Evolutionary conservation across 768 basidiomycete genomes (phyloP).

Genomic region (Mycena leptocephala): DNA sequence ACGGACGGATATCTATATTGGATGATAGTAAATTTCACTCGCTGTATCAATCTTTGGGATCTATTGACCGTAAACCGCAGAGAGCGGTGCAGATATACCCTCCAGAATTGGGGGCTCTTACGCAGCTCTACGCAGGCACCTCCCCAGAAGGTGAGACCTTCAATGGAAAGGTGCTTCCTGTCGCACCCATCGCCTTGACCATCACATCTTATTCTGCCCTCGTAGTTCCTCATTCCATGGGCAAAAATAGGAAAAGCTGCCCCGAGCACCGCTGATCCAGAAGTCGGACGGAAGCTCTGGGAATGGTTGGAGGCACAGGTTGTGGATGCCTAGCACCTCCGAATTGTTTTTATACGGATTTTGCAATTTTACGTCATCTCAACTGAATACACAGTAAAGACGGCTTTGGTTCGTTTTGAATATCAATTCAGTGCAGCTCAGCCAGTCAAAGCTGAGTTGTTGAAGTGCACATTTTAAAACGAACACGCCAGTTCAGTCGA

Average conservation of each 20-base stretch:
- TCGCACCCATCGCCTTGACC: neutral
- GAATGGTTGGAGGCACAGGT: constrained; percentile 4
- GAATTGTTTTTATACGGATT: neutral
- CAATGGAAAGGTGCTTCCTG: neutral
- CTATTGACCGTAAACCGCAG: neutral
- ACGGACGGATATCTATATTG: neutral
- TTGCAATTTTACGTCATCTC: no score
- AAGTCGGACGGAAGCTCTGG: neutral
- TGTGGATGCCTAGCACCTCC: neutral
- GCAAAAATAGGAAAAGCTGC: neutral
- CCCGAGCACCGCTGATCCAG: neutral
- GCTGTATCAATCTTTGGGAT: neutral
- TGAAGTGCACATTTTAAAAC: no score
- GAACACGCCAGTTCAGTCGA: no score
- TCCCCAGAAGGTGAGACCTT: neutral
- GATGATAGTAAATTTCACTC: neutral
- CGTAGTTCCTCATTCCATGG: constrained; percentile 6
- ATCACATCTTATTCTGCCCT: neutral
- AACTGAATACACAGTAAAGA: no score
- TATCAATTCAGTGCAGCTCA: no score
- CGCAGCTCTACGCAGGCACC: neutral
- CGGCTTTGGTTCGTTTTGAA: no score
- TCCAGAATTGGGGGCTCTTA: neutral
- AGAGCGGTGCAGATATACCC: neutral
- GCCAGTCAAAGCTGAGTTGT: no score